These are phyloP conservation scores for Saccharomycopsis fermentans DNA, from an alignment of 805 yeast species.

Conservation along the genomic window DNA sequence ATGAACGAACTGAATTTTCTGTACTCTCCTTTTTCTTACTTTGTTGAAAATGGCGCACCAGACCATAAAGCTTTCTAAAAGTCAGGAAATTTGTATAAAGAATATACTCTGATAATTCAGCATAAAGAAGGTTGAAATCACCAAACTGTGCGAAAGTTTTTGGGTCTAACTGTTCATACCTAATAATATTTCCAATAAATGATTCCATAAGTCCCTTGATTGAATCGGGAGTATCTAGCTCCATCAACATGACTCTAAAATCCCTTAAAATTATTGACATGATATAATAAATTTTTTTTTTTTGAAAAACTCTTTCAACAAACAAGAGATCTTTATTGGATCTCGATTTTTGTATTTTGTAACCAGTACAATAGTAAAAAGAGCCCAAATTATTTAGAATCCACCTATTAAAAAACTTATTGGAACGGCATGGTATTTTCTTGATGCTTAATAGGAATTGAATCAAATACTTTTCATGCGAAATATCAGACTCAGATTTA, in stretches of 20 bases:
- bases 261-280: constrained; percentile 10
- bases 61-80: not conserved
- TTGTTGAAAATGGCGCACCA: not conserved
- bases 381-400: constrained; percentile 25
- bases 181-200: constrained; percentile 2
- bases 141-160: constrained; percentile 1
- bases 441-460: constrained; percentile 1
- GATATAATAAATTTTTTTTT: constrained; percentile 1
- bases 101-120: not conserved
- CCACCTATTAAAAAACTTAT: constrained; percentile 23
- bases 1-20: not conserved
- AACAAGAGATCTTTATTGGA: constrained; percentile 7
- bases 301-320: constrained; percentile 5
- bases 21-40: not conserved
- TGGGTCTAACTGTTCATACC: not conserved
- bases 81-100: not conserved
- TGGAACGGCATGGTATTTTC: not conserved
- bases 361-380: constrained; percentile 24
- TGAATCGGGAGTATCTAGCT: not conserved
- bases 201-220: not conserved
- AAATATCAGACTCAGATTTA: not conserved
- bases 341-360: constrained; percentile 1
- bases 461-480: not conserved
- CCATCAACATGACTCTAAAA: not conserved
- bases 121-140: constrained; percentile 5